phyloP scores from a whole-genome alignment of 1,284 basidiomycete genomes.

The Irpex rosettiformis region DNA sequence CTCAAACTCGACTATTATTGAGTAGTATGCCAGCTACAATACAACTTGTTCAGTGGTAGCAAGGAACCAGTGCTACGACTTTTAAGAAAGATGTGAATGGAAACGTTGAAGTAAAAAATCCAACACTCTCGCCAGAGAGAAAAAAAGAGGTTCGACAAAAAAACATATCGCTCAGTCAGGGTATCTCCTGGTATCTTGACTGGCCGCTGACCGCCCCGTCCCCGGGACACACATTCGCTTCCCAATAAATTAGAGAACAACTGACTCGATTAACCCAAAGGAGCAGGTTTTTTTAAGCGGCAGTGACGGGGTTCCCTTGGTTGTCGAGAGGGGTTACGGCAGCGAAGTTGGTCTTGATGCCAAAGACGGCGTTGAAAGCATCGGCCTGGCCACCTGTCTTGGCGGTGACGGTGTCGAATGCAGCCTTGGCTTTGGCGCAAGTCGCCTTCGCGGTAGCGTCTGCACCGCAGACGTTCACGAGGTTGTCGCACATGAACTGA shows the following conservation, averaged over 20 bases:
- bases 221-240: not conserved
- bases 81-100: not conserved
- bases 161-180: not conserved
- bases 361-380: conserved; percentile 34
- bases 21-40: not conserved
- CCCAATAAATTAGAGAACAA: not conserved
- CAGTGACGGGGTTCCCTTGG: conserved; percentile 22
- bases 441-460: conserved; percentile 48
- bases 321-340: conserved; percentile 23
- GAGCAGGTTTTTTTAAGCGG: not conserved
- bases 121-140: conserved; percentile 2
- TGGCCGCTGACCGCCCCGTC: not conserved
- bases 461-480: conserved; percentile 49
- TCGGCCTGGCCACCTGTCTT: conserved; percentile 55
- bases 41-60: not conserved
- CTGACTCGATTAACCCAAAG: too few species aligned
- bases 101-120: not conserved
- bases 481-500: conserved; percentile 50
- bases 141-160: not conserved
- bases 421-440: conserved; percentile 39
- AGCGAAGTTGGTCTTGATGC: conserved; percentile 29
- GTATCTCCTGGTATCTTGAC: not conserved
- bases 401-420: conserved; percentile 36
- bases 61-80: conserved; percentile 3
- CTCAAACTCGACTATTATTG: conserved; percentile 2